phyloP scores from a whole-genome alignment of 176 grass and related monocot genomes.

The Raddia distichophylla region DNA sequence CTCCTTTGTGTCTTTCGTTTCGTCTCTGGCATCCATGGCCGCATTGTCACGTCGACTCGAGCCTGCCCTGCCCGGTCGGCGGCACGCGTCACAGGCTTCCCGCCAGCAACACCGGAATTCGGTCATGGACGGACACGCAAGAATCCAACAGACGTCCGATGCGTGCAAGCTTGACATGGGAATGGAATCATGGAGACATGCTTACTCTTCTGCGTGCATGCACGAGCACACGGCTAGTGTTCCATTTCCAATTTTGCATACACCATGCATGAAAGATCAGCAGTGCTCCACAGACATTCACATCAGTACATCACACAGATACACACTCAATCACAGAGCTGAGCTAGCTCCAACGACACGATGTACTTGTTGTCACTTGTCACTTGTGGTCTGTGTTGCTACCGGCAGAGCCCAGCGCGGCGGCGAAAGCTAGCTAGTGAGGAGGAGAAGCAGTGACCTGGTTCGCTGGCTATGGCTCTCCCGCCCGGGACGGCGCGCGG shows the following conservation, averaged over 20 bases:
- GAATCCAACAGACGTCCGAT: neutral
- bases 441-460: neutral
- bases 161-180: neutral
- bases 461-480: conserved; percentile 34
- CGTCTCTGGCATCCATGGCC: conserved; percentile 13
- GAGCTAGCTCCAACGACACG: conserved; percentile 20
- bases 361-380: conserved; percentile 10
- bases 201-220: neutral
- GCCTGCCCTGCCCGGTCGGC: too few relatives aligned
- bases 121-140: neutral
- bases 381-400: neutral
- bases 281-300: neutral
- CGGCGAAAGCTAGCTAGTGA: neutral
- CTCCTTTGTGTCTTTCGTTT: conserved; percentile 14
- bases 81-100: too few relatives aligned
- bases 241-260: neutral
- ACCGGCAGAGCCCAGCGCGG: neutral
- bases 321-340: neutral
- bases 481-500: conserved; percentile 51
- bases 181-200: neutral
- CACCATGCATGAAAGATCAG: neutral
- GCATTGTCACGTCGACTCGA: neutral
- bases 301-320: neutral
- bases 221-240: neutral
- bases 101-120: too few relatives aligned